Base-by-base conservation (phyloP, 345 rosid genomes). In the Lumnitzera littorea region DNA sequence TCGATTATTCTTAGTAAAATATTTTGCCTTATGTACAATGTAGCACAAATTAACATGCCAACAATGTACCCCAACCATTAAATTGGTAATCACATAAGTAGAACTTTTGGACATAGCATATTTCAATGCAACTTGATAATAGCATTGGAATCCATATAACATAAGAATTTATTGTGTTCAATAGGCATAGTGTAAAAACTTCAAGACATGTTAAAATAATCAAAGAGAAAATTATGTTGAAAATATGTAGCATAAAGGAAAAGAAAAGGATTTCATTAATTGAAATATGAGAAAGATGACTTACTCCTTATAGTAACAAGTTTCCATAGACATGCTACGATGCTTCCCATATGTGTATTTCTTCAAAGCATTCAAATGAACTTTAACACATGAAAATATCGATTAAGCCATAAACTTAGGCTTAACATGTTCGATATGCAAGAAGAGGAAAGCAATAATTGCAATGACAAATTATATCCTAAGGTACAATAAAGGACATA, bases 261-360 rank as follows among this genome's bases (percentile, higher is more conserved):
- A 24, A 27, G 15, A 46, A 20, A 8, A 14, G 47, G 0, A 7
- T 24, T 5, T 47, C 13, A 16, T 48, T 15, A 11, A 13, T 43
- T 13, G 20, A 58, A 0, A 46, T 15, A 17, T 46, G 29, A 47
- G 65, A 59, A 63, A 60, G 51, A 64, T 17, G 20, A 1, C 12
- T 46, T 76, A 87, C 95, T 91, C 58, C 95, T 91, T 71, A 91
- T 87, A 62, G 84, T 89, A 64, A 87, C 89, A 62, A 88, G 91
- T 76, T 85, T 85, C 80, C 85, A 91, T 66, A 88, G 87, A 49
- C 96, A 91, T 0, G 88, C 91, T 64, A 85, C 96, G 13, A 88
- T 88, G 96, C 74, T 88, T 85, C 60, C 96, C 96, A 0, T 88
- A 88, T 3, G 96, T 85, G 79, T 83, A 88, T 69, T 85, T 88